Evolutionary conservation across 371 early-diverging fungal species (phyloP), one percentile per base, ranked within the genome.

Genomic region (Chytridiales sp.): DNA sequence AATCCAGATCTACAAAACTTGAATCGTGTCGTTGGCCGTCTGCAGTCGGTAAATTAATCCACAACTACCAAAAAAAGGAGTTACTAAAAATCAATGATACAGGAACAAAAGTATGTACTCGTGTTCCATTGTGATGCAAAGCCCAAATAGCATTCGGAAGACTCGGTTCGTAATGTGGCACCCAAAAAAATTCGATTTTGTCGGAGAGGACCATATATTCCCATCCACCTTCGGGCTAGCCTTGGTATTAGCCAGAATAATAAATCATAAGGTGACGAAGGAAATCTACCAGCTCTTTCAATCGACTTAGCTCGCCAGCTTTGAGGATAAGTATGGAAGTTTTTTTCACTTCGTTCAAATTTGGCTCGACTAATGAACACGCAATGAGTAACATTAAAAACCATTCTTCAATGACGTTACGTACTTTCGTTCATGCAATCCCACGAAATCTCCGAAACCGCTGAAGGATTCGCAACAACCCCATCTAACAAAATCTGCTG

Each of bases 181-280:
- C 77, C 87, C 88, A 88, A 62, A 86, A 88, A 68, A 81, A 85
- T 61, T 91, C 91, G 17, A 87, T 71, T 35, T 83, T 79, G 30
- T 85, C 80, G 1, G 84, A 72, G 19, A 93, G 66, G 13, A 69
- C 66, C 31, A 79, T 74, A n/a, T 79, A 61, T 42, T 87, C 79
- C 73, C 84, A 88, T 39, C 49, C 61, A 5, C 47, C 55, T 4
- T 24, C 39, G 9, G 40, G 19, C 61, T 60, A n/a, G n/a, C n/a
- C n/a, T n/a, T n/a, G n/a, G 21, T 36, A 50, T 32, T 21, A 50
- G 31, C 11, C 13, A 47, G 22, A 0, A n/a, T 2, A 1, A 19
- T n/a, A 19, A 27, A 9, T 53, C 21, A 42, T 27, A 32, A 6
- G 17, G 39, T 0, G n/a, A 34, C n/a, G 21, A 62, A 31, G 17